These are phyloP conservation scores for Neofusicoccum parvum DNA, from an alignment of 2,329 filamentous ascomycete genomes.

Conservation along the genomic window DNA sequence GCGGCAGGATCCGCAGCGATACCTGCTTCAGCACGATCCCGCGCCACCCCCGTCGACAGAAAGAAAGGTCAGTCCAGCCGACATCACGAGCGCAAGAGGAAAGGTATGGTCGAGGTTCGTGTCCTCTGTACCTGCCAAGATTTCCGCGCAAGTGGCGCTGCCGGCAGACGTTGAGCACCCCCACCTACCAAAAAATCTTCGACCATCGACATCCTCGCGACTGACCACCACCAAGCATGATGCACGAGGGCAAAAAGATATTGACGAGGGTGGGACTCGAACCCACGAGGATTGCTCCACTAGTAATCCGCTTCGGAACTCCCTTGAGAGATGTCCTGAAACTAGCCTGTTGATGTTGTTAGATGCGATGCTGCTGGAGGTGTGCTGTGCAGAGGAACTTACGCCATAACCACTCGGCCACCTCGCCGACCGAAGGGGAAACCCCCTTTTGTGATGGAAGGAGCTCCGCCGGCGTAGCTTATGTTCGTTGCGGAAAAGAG, in stretches of 20 bases:
- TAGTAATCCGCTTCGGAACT: constrained; percentile 15
- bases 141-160: too few species aligned
- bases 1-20: not conserved
- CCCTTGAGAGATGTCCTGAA: constrained; percentile 10
- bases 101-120: too few species aligned
- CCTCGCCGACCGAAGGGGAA: not conserved
- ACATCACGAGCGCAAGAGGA: too few species aligned
- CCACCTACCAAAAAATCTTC: too few species aligned
- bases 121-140: too few species aligned
- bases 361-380: not conserved
- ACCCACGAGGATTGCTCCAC: constrained; percentile 15
- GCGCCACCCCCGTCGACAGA: not conserved
- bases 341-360: constrained; percentile 4
- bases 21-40: not conserved
- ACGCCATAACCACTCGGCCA: constrained; percentile 18
- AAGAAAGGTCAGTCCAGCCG: not conserved
- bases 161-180: too few species aligned
- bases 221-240: not conserved
- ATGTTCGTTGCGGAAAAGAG: too few species aligned
- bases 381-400: not conserved
- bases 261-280: constrained; percentile 13
- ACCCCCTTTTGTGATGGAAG: not conserved
- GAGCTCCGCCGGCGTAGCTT: too few species aligned
- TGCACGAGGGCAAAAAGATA: not conserved
- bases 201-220: not conserved